phyloP scores from a whole-genome alignment of 495 filamentous ascomycete species.

The Aspergillus nidulans region DNA sequence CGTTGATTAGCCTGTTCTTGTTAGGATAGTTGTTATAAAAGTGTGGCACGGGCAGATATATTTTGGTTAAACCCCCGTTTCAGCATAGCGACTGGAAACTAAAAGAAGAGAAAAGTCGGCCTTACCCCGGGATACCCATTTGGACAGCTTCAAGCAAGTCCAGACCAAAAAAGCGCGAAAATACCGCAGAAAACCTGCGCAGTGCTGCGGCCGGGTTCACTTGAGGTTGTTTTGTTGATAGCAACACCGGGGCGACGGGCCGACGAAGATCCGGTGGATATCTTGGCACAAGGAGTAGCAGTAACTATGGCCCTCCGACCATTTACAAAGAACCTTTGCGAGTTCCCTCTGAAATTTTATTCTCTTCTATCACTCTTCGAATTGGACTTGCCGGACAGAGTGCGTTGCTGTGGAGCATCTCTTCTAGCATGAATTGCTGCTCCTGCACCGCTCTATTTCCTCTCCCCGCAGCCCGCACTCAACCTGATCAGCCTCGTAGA shows the following conservation, averaged over 20 bases:
- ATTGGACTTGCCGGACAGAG: neutral
- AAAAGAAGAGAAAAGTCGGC: neutral
- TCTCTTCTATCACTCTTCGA: neutral
- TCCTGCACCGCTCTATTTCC: neutral
- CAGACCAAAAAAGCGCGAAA: slow-evolving; percentile 5
- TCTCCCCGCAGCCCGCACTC: neutral
- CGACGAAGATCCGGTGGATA: slow-evolving; percentile 39
- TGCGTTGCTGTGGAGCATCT: neutral
- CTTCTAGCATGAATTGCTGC: neutral
- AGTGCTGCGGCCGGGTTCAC: neutral
- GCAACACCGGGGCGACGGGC: slow-evolving; percentile 33
- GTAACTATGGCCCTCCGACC: neutral
- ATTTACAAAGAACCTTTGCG: too few species aligned
- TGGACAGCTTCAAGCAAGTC: slow-evolving; percentile 1
- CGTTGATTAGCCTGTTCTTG: slow-evolving; percentile 68
- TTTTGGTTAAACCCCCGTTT: slow-evolving; percentile 1
- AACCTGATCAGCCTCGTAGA: neutral
- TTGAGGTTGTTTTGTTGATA: slow-evolving; percentile 25
- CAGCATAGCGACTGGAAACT: neutral
- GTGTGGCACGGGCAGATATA: slow-evolving; percentile 17
- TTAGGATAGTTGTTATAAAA: slow-evolving; percentile 8
- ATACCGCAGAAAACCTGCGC: neutral
- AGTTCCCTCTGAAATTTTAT: too few species aligned
- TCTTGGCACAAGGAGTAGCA: slow-evolving; percentile 4
- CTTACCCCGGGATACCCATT: slow-evolving; percentile 49